Base-by-base conservation (phyloP, 2,329 filamentous ascomycete genomes). In the Calcarisporium arbuscula region DNA sequence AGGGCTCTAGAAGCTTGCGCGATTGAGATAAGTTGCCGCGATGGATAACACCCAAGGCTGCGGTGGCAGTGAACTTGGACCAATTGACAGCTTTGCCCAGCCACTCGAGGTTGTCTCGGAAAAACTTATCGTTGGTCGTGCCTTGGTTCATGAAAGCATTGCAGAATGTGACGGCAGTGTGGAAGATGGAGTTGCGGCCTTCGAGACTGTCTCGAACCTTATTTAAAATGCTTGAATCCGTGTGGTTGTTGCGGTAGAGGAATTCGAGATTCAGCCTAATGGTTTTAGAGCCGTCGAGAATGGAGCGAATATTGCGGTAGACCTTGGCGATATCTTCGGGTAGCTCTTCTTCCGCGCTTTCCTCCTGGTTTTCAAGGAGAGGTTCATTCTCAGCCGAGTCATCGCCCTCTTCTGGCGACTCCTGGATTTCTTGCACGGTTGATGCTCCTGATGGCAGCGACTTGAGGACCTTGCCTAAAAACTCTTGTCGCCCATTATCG, bases 131-230 rank as follows among this genome's bases (percentile, higher is more conserved):
- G 51, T 95, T 92, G 0, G 90, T 95, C 1, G 92, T 98, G 39
- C 92, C 94, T 35, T 94, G 89, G 57, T 98, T 94, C 92, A 98
- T 98, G 59, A 98, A 96, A 9, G 89, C 92, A 52, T 96, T 96
- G 54, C 90, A 92, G 53, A 98, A 92, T 1, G 92, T 96, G 36
- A 98, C 87, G 5, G 89, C 88, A 2, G 88, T 94, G 61, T 98
- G 92, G 74, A 96, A 96, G 48, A 98, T 98, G 20, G 90, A 96
- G 64, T 95, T 96, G 34, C 94, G 79, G 22, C 89, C 88, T 56
- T 98, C 92, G 12, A 98, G 68, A 49, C 89, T 95, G 58, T 98
- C 92, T 32, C 90, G 84, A 28, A 98, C 82, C 66, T 95, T 95
- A 72, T 95, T 95, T 38, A 98, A 70, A 42, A 98, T 92, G 50